Evolutionary conservation across 306 rosid genomes (phyloP).

Genomic region (barrel medic (Medicago truncatula)): DNA sequence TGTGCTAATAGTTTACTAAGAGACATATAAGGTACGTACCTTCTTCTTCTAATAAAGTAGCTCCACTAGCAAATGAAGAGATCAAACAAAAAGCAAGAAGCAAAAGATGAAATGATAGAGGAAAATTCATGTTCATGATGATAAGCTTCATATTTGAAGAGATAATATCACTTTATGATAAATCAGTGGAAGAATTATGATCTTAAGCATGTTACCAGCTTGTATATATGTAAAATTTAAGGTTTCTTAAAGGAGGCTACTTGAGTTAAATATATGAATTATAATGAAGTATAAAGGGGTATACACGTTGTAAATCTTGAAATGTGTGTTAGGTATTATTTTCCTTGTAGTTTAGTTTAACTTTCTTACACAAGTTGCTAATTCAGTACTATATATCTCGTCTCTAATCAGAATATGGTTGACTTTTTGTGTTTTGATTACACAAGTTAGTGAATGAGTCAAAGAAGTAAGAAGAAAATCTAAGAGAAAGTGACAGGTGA

Average conservation of each 20-base stretch:
- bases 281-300: neutral
- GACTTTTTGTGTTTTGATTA: conserved; percentile 32
- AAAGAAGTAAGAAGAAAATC: neutral
- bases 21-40: conserved; percentile 28
- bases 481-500: neutral
- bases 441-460: conserved; percentile 32
- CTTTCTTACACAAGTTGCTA: conserved; percentile 17
- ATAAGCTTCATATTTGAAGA: conserved; percentile 6
- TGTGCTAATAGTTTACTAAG: neutral
- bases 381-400: conserved; percentile 4
- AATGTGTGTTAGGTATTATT: neutral
- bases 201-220: conserved; percentile 36
- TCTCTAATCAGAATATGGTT: neutral
- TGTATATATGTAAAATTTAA: neutral
- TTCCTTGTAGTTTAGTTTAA: conserved; percentile 3
- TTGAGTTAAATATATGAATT: conserved; percentile 38
- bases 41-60: conserved; percentile 41
- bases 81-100: conserved; percentile 29
- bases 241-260: conserved; percentile 26
- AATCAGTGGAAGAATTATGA: conserved; percentile 4
- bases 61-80: conserved; percentile 37
- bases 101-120: conserved; percentile 22
- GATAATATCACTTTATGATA: no score
- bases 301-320: conserved; percentile 32
- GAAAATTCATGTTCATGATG: conserved; percentile 28